Evolutionary conservation across 2,329 filamentous ascomycete species (phyloP).

Genomic region (Fusarium agapanthi): DNA sequence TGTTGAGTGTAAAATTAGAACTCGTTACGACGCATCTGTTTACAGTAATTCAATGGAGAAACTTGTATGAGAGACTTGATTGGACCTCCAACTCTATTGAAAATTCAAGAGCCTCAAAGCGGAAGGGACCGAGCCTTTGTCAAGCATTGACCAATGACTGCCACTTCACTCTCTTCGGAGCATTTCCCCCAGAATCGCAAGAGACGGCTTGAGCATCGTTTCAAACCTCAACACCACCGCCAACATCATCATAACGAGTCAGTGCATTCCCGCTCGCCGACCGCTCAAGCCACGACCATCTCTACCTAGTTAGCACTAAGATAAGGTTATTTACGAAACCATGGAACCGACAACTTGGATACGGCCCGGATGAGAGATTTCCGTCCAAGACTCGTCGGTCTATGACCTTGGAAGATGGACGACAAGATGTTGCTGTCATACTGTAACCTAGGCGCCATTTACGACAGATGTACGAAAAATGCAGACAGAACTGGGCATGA

Average conservation of each 20-base stretch:
- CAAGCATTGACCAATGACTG: conserved; percentile 5
- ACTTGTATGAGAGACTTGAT: background rate
- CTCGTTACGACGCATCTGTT: background rate
- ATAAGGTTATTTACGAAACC: background rate
- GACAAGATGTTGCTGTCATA: background rate
- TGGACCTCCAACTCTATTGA: background rate
- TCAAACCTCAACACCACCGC: background rate
- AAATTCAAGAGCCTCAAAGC: conserved; percentile 1
- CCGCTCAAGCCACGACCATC: background rate
- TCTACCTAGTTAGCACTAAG: conserved; percentile 10
- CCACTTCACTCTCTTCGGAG: background rate
- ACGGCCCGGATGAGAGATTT: background rate
- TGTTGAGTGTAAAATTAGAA: background rate
- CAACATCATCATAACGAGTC: conserved; percentile 12
- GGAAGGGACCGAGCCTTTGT: conserved; percentile 17
- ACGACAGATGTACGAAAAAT: background rate
- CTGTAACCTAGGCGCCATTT: background rate
- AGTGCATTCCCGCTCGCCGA: conserved; percentile 18
- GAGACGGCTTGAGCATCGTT: background rate
- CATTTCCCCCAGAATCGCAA: background rate
- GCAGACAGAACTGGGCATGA: background rate
- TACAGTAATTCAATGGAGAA: background rate
- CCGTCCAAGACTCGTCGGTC: background rate
- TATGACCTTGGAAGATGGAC: background rate
- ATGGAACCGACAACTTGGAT: background rate